Base-by-base conservation (phyloP, 2,329 filamentous ascomycete species). In the Aspergillus sp. region DNA sequence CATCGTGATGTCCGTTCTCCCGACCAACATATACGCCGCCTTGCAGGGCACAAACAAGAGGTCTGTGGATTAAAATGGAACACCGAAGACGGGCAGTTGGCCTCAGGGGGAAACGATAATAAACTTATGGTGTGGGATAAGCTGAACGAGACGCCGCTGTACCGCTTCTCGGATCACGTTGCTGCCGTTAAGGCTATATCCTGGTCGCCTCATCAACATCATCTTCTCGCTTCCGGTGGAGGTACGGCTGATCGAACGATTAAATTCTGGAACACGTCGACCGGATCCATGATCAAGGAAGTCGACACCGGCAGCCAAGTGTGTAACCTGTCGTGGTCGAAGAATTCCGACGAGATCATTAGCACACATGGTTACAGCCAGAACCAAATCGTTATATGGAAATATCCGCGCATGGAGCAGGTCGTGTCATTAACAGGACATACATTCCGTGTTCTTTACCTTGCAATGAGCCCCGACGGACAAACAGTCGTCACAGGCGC, bases 81-180 rank as follows among this genome's bases (percentile, higher is more conserved):
- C 61, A 88, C 87, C 49, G 90, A 97, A 58, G 91, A 96, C 60
- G 88, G 90, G 4, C 93, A 98, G 66, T 78, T 98, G 22, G 93
- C 93, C 10, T 95, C 88, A 47, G 93, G 93, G 44, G 93, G 93
- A 5, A 98, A 98, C 68, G 93, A 98, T 73, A 98, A 98, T 73
- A 97, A 97, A 66, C 78, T 98, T 41, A 93, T 97, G 81, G 90
- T 98, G 20, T 98, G 93, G 93, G 93, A 98, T 61, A 94, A 94
- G 65, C 78, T 96, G 49, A 88, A 84, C n/a, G 87, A 94, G 58
- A 88, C 90, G 6, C 93, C 93, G 1, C 77, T 94, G 2, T 95
- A 88, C 77, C 94, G 95, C 59, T 97, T 95, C 68, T 86, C 87
- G 15, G 90, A 96, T 54, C 93, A 98, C 66, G 91, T 86, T 32